A percentile compares a stretch with the other conserved stretches of the same genome.
Conservation (phyloP, 2,329 filamentous ascomycete genomes). For the Pseudocercospora fijiensis region DNA sequence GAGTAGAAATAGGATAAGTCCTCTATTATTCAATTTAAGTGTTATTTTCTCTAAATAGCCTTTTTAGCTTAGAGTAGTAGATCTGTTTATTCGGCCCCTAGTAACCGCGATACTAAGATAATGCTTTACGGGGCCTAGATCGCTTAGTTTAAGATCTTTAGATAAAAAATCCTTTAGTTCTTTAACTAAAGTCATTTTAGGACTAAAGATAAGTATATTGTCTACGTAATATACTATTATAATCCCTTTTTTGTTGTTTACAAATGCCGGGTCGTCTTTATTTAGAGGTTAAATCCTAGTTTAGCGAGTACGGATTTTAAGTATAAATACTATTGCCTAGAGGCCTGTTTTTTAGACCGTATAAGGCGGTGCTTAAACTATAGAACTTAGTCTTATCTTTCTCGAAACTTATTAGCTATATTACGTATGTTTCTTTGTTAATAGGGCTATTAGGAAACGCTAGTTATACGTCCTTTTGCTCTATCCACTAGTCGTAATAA, state of each 20-base stretch:
- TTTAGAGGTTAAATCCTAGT: constrained; percentile 7
- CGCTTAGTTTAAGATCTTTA: constrained; percentile 8
- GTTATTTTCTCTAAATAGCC: constrained; percentile 12
- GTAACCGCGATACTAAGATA: constrained; percentile 13
- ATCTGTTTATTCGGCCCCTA: constrained; percentile 12
- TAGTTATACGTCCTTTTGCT: constrained; percentile 6
- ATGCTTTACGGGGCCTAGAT: no score
- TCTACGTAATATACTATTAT: constrained; percentile 12
- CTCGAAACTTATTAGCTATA: constrained; percentile 13
- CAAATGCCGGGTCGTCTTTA: constrained; percentile 8
- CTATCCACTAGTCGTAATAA: not conserved
- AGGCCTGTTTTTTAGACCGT: constrained; percentile 14
- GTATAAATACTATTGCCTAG: constrained; percentile 12
- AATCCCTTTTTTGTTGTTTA: constrained; percentile 8
- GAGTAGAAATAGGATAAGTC: constrained; percentile 13
- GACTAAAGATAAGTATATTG: constrained; percentile 16
- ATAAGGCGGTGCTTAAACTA: constrained; percentile 11
- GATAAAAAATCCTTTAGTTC: constrained; percentile 12
- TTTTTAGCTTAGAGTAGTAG: constrained; percentile 9
- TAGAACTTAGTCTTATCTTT: constrained; percentile 7
- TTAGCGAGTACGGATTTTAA: constrained; percentile 12
- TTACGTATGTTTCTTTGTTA: constrained; percentile 13
- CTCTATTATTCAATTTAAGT: constrained; percentile 15
- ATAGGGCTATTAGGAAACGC: constrained; percentile 18
- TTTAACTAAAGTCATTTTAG: constrained; percentile 9